Conservation (phyloP, 169 alveolate species). For the Perkinsus olseni region DNA sequence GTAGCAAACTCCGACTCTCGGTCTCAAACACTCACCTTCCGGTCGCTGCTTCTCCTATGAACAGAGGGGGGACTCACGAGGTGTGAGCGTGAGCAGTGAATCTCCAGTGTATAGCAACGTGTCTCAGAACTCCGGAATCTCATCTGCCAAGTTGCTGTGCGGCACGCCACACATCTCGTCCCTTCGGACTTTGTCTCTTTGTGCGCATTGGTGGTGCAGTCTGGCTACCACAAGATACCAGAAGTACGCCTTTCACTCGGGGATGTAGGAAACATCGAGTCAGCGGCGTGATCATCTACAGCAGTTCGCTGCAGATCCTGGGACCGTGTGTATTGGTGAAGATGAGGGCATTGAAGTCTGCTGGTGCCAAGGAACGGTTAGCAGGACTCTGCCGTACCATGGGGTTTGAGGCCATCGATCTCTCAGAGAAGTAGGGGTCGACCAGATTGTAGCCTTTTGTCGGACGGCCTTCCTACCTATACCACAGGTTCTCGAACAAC, state of each 20-base stretch:
- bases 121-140: not conserved
- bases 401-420: not conserved
- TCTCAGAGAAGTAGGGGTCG: not conserved
- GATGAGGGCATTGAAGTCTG: not conserved
- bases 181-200: not conserved
- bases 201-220: not conserved
- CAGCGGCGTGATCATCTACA: not conserved
- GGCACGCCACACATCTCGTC: not conserved
- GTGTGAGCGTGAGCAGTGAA: too few species aligned
- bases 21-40: too few species aligned
- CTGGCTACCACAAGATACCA: not conserved
- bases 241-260: not conserved
- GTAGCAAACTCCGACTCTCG: too few species aligned
- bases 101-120: not conserved
- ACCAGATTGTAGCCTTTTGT: not conserved
- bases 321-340: not conserved
- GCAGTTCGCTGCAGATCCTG: not conserved
- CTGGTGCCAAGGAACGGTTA: not conserved
- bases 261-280: not conserved
- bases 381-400: not conserved
- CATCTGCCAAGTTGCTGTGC: not conserved
- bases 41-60: too few species aligned
- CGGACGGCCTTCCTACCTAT: not conserved
- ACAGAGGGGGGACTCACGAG: too few species aligned
- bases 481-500: not conserved